Evolutionary conservation across 176 grass and related monocot species (phyloP), one percentile per base, ranked within the genome.

Genomic region (Dactylis glomerata): DNA sequence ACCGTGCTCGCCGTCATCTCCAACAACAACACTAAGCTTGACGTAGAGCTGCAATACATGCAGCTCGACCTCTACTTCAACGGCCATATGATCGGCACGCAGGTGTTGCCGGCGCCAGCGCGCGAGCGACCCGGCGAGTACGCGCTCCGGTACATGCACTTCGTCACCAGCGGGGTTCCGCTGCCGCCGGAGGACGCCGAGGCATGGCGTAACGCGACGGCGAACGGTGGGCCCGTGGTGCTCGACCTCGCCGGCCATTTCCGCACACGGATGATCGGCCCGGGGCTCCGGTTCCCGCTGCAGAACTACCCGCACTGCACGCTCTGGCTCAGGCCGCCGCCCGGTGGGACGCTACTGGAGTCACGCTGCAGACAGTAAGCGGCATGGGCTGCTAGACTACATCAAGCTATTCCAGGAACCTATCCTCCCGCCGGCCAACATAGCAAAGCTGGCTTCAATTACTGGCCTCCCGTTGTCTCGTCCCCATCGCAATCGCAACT

Each of bases 11-110:
- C 77, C 20, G 61, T 74, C 57, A 67, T 98, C 91, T 65, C 68
- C 69, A 93, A 89, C 55, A 91, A 87, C 31, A 98, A 98, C 81
- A 68, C 23, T 9, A 93, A 84, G 85, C n/a, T 95, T 37, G 19
- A 75, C 55, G 77, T 95, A 3, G 50, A 47, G 6, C 76, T 92
- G 81, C 66, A 41, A 16, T 95, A 92, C 77, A 63, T 95, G 87
- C 80, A 95, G 86, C 26, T 98, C 14, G 89, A 95, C 84, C 87
- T 98, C 67, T 92, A 79, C 83, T 98, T 90, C 87, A n/a, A 73
- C 24, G 89, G 72, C 37, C 65, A 47, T 20, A 38, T 86, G 69
- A 54, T 95, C 52, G 89, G 83, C 15, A 89, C 91, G 33, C 81
- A 86, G 89, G 81, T 94, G 51, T 22, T 76, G 68, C 81, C 72